Percentiles rank a stretch among this genome's conserved stretches.
Evolutionary conservation across 352 stramenopile genomes (phyloP).

Genomic region (Pythium grandisporangium): DNA sequence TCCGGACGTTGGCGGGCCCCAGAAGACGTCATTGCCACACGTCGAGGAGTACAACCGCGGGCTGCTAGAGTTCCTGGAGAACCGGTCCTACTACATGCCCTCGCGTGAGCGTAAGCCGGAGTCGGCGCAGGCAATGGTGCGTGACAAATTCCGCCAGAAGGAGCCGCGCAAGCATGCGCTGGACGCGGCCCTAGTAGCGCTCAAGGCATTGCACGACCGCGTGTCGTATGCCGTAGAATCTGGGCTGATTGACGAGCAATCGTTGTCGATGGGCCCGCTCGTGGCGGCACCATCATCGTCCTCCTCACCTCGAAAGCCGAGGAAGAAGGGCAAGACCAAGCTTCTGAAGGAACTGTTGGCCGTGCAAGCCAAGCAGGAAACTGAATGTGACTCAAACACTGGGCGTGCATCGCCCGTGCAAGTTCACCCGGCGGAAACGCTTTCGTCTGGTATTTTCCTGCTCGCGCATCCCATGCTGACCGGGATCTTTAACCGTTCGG

Average conservation of each 20-base stretch:
- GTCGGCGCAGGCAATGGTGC: conserved; percentile 30
- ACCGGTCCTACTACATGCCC: conserved; percentile 63
- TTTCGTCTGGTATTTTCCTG: conserved; percentile 54
- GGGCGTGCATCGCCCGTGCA: conserved; percentile 18
- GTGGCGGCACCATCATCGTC: no score
- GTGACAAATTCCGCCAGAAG: conserved; percentile 32
- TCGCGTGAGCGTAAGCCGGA: conserved; percentile 16
- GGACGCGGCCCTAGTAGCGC: conserved; percentile 56
- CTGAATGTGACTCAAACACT: no score
- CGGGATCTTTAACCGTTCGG: conserved; percentile 60
- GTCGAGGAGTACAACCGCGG: conserved; percentile 50
- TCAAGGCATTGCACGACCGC: conserved; percentile 51
- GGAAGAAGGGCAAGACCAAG: not conserved
- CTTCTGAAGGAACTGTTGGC: conserved; percentile 6
- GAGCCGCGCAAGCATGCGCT: conserved; percentile 6
- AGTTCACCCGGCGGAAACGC: conserved; percentile 8
- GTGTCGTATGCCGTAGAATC: conserved; percentile 29
- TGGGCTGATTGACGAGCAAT: conserved; percentile 9
- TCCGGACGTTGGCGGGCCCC: conserved; percentile 12
- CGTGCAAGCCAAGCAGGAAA: conserved; percentile 5
- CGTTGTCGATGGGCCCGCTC: not conserved
- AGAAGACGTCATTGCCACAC: conserved; percentile 31
- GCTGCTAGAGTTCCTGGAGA: conserved; percentile 37
- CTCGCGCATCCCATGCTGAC: conserved; percentile 64
- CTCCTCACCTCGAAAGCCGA: no score